Base-by-base conservation (phyloP, 768 basidiomycete species). In the Mycena crocata region DNA sequence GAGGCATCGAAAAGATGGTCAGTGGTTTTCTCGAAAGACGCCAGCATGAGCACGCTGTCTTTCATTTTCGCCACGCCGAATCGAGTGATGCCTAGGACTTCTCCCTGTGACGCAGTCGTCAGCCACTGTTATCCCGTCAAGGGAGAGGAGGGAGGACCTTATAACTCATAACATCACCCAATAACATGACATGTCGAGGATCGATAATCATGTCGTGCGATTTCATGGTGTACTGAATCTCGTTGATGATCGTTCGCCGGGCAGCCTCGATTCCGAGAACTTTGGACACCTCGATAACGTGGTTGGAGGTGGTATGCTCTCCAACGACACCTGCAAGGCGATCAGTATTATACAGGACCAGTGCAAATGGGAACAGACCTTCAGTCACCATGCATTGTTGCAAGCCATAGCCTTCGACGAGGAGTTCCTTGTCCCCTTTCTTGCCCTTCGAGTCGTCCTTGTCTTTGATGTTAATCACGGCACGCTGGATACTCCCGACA, bases 41-140 rank as follows among this genome's bases (percentile, higher is more conserved):
- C 98, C 73, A 99, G 84, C 98, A 99, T 99, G 73, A 99, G 88
- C 1, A 98, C 96, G 73, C 94, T 95, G 79, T 99, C 98, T 79
- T 99, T 99, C 95, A 99, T 99, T 83, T 98, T 98, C 10, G 96
- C 94, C 28, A 99, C 97, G 75, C 98, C 98, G 79, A 99, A 99
- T 32, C 98, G 93, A 9, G 98, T 99, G 78, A 99, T 99, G 48
- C 98, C 98, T 56, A 99, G 82, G 1, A 99, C 96, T 77, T 99
- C 97, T 45, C 98, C 98, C 94, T 96, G 75, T 23, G 30, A 32
- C 63, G 15, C 44, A 32, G 24, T 56, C 48, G 42, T 37, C 28
- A 49, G 42, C 12, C 35, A 39, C n/a, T 3, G 5, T 13, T 26
- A 40, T 1, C 26, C 24, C 24, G 13, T 5, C 49, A 1, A 3